Base-by-base conservation (phyloP, 106 monocot genomes). In the Amphibolis antarctica region DNA sequence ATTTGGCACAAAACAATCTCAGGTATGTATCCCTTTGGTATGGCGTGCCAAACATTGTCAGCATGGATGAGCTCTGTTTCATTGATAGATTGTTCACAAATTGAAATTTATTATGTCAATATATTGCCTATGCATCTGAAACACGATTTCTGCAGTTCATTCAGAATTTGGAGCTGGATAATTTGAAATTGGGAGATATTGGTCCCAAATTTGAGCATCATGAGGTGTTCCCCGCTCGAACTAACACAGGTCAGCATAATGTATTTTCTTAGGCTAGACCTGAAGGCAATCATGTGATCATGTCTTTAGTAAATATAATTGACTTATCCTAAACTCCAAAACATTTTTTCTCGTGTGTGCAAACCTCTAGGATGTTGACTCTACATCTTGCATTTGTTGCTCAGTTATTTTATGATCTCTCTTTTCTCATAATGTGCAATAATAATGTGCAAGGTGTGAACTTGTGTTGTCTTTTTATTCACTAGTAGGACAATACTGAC, bases 181-280 rank as follows among this genome's bases (percentile, higher is more conserved):
- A 85, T 24, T 68, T 98, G 46, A 77, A 91, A 28, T 75, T 98
- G 28, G 76, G 67, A 53, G 77, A 79, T n/a, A 77, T 98, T 78
- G 98, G 98, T 53, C 98, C 91, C 66, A 91, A 79, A 66, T 98
- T 98, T 77, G 98, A 98, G 78, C 76, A 91, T 70, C 98, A 98
- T 85, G 76, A 69, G 71, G 68, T 98, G 87, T 98, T 98, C 55
- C 98, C 98, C 75, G 55, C 98, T 68, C 84, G 98, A 61, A 98
- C 75, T 52, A 98, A 98, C 76, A 98, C 98, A 75, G 91, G 98
- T 98, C 31, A 31, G 4, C 68, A 23, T 25, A 14, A 11, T 62
- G 20, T 30, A n/a, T 66, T 53, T 27, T 24, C 42, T 13, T 4
- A 7, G 36, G 7, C 7, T 36, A 36, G 36, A 36, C 36, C 7